These are phyloP conservation scores for Paramecium caudatum DNA, from an alignment of 73 alveolate genomes.

Conservation along the genomic window DNA sequence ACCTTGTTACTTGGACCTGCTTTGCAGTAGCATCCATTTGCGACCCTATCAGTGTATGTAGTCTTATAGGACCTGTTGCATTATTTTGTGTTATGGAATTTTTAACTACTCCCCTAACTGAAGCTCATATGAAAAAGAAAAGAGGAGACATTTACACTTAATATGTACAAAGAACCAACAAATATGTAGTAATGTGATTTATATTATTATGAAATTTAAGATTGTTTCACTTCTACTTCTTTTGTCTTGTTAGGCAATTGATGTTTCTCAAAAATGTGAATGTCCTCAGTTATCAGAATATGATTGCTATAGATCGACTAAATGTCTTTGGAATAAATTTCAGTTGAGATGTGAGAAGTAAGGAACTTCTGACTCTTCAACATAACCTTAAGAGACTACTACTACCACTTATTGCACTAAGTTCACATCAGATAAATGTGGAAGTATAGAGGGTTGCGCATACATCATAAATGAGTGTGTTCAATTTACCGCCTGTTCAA, in stretches of 20 bases:
- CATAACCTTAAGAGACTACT: too few species aligned
- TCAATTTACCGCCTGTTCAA: constrained; percentile 11
- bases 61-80: constrained; percentile 37
- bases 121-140: constrained; percentile 52
- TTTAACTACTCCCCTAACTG: constrained; percentile 45
- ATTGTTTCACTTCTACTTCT: too few species aligned
- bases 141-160: constrained; percentile 14
- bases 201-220: too few species aligned
- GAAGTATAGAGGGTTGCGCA: constrained; percentile 27
- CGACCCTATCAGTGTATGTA: constrained; percentile 11
- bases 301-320: not conserved
- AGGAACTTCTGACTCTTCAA: not conserved
- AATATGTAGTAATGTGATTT: constrained; percentile 28
- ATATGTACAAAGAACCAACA: constrained; percentile 43
- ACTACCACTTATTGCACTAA: not conserved
- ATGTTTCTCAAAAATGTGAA: too few species aligned
- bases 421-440: constrained; percentile 10
- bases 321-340: constrained; percentile 29
- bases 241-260: too few species aligned
- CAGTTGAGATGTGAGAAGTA: not conserved
- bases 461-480: constrained; percentile 32
- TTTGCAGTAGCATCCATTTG: constrained; percentile 24
- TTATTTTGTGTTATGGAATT: constrained; percentile 38
- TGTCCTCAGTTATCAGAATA: not conserved
- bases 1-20: constrained; percentile 40